phyloP scores from a whole-genome alignment of 2,329 filamentous ascomycete species.

The Fusarium tricinctum region DNA sequence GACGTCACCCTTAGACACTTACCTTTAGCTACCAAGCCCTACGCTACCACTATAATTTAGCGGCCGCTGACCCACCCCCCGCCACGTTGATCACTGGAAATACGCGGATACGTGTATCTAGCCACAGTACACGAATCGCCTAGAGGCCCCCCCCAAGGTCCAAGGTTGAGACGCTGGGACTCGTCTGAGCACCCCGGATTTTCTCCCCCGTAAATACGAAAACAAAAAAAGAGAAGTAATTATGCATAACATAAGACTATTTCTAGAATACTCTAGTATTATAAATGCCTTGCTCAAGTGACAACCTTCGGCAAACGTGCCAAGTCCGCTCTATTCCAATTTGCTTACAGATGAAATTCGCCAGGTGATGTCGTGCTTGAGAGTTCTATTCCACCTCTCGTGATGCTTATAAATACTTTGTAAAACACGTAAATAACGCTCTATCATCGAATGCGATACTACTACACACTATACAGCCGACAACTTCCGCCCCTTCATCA shows the following conservation, averaged over 20 bases:
- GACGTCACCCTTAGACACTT: constrained; percentile 33
- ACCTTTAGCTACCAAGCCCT: constrained; percentile 16
- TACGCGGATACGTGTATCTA: too few species aligned
- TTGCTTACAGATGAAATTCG: constrained; percentile 20
- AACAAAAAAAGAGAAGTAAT: neutral
- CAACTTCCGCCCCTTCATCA: constrained; percentile 52
- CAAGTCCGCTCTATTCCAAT: neutral
- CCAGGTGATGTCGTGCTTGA: constrained; percentile 4
- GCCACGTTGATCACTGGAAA: neutral
- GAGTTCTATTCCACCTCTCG: constrained; percentile 27
- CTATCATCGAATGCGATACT: neutral
- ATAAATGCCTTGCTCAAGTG: neutral
- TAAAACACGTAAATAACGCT: neutral
- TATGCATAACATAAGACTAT: constrained; percentile 10
- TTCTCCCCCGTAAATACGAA: constrained; percentile 5
- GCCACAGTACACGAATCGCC: too few species aligned
- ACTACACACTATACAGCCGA: constrained; percentile 27
- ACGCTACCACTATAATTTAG: constrained; percentile 30
- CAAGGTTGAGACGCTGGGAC: too few species aligned
- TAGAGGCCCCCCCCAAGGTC: too few species aligned
- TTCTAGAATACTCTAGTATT: constrained; percentile 25
- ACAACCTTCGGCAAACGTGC: neutral
- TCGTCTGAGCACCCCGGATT: constrained; percentile 2
- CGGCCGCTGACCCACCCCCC: constrained; percentile 4
- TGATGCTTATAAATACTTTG: constrained; percentile 1